Evolutionary conservation across 805 yeast species (phyloP).

Genomic region (Torulaspora maleeae): DNA sequence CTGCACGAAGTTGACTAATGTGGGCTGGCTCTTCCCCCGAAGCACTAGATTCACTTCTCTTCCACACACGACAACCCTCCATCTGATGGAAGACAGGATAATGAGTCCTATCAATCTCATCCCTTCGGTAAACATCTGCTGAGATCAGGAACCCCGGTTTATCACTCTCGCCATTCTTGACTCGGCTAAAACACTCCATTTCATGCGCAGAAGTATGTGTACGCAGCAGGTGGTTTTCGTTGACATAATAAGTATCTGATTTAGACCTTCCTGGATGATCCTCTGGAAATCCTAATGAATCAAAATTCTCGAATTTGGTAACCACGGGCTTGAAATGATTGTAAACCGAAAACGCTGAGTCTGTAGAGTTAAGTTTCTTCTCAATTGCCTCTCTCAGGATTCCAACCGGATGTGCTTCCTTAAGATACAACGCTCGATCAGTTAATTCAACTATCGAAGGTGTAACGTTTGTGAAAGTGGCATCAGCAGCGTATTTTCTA

Average conservation of each 20-base stretch:
- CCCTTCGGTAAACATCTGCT: conserved; percentile 94
- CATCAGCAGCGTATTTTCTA: conserved; percentile 51
- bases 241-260: conserved; percentile 89
- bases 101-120: conserved; percentile 92
- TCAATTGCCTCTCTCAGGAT: conserved; percentile 75
- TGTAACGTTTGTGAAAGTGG: conserved; percentile 79
- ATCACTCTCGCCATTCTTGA: conserved; percentile 39
- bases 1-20: conserved; percentile 46
- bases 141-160: conserved; percentile 85
- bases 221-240: conserved; percentile 64
- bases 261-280: conserved; percentile 93
- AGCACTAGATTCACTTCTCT: conserved; percentile 39
- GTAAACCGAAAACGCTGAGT: conserved; percentile 59
- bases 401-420: conserved; percentile 83
- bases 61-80: conserved; percentile 94
- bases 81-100: conserved; percentile 97
- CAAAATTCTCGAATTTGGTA: conserved; percentile 78
- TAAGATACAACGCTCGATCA: conserved; percentile 66
- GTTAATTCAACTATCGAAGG: conserved; percentile 63
- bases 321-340: conserved; percentile 82
- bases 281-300: conserved; percentile 80
- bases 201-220: conserved; percentile 99
- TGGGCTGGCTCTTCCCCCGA: conserved; percentile 30
- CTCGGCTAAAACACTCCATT: conserved; percentile 66
- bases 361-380: conserved; percentile 55